Evolutionary conservation across 176 grass and related monocot species (phyloP), one percentile per base, ranked within the genome.

Genomic region (Phoenix roebelenii): DNA sequence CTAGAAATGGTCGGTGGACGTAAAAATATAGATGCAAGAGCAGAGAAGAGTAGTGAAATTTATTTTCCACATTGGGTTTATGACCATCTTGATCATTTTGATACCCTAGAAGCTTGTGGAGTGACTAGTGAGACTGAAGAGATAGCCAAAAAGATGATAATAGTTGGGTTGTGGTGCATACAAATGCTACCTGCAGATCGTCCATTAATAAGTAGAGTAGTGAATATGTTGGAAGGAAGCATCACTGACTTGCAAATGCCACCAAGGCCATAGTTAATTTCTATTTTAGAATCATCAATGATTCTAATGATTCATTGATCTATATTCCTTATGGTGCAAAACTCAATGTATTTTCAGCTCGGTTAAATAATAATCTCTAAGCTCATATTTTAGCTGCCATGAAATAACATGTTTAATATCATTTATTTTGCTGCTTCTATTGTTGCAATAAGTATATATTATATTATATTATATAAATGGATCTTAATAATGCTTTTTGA

Each of bases 31-130:
- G 51, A 68, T 53, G 25, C 55, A 50, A 28, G 39, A 9, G 56
- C 9, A 1, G 72, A 75, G 1, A 48, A 39, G 5, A 22, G 56
- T 2, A 78, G 61, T 59, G 68, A 70, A 20, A 76, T 64, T 50
- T 87, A 87, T 55, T 93, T 87, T 59, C 51, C 79, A 16, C 54
- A 69, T 3, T 91, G 83, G 76, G 25, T 91, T 3, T 83, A 86
- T 72, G 83, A 80, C 4, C 72, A 91, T 58, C 16, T 86, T n/a
- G 25, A 83, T 22, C 57, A 67, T 30, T 77, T 69, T 12, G 23
- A 52, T 28, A 65, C 25, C 5, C 23, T 61, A 44, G 35, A 44
- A 44, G 35, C 35, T 59, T 60, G 61, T 51, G 65, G 64, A 16
- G 18, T 86, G 2, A 76, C 51, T 7, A 22, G 50, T 39, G 78